Evolutionary conservation across 2,329 filamentous ascomycete species (phyloP), one percentile per base, ranked within the genome.

Genomic region (Fusarium aywerte): DNA sequence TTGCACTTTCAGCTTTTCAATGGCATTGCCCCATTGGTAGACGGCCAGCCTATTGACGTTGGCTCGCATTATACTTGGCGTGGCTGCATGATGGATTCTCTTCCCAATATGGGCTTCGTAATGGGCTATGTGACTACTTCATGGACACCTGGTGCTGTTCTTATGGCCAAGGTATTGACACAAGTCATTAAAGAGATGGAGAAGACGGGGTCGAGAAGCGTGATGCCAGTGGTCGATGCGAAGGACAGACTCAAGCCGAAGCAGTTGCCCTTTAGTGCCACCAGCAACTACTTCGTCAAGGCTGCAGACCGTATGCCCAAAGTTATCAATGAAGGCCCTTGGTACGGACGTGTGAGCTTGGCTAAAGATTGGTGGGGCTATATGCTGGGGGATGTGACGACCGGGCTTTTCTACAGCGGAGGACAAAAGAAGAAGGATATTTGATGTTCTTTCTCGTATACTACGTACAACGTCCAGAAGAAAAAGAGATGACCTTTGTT

Each of bases 91-190:
- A 75, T 92, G 2, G 85, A 90, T 67, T 87, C 85, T 45, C 74
- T 91, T 2, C 90, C 90, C 7, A 92, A 92, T 71, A 77, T 85
- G 3, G 81, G 82, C 2, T 81, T 87, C 51, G 79, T 90, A 33
- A 80, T 89, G 40, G 90, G 90, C 10, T 92, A 92, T 74, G 85
- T 87, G 20, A 87, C 89, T 44, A 84, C 85, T 0, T 85, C 85
- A 0, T 92, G 89, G 89, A 92, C 90, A 0, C 83, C 90, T 0
- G 89, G 89, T 4, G 85, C 87, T 1, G 89, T 91, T 59, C 79
- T 81, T 1, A 77, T 75, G 35, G 80, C 81, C 1, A 79, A 79
- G 49, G 78, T 85, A 7, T 75, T 85, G 5, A 79, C 81, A 6
- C 79, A 85, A 0, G 75, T 90, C 4, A 70, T 88, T 59, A 84